phyloP scores from a whole-genome alignment of 1,284 basidiomycete genomes.

The Cutaneotrichosporon sp. region DNA sequence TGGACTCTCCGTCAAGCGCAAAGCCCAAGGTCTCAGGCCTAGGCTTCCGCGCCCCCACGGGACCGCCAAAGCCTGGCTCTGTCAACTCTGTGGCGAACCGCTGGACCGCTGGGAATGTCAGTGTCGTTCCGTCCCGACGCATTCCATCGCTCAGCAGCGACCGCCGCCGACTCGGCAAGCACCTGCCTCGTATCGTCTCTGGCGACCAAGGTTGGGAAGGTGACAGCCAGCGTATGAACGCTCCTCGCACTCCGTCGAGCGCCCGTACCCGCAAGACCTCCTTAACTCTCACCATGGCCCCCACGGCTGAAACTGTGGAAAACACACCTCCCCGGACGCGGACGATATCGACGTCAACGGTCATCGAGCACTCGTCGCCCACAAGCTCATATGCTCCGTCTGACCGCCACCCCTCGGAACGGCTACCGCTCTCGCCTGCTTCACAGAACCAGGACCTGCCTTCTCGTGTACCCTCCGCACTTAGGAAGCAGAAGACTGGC shows the following conservation, averaged over 20 bases:
- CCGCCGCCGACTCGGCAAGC: conserved; percentile 43
- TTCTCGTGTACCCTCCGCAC: not conserved
- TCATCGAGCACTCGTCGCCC: conserved; percentile 4
- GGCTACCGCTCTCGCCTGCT: not conserved
- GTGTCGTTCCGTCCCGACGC: conserved; percentile 8
- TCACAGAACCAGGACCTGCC: not conserved
- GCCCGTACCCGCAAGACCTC: conserved; percentile 23
- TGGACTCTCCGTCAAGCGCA: not conserved
- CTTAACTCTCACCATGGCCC: conserved; percentile 19
- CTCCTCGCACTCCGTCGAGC: conserved; percentile 6
- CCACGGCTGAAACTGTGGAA: conserved; percentile 9
- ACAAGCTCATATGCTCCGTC: not conserved
- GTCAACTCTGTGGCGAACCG: conserved; percentile 18
- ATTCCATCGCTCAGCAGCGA: conserved; percentile 25
- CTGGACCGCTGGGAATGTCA: conserved; percentile 5
- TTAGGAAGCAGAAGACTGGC: not conserved
- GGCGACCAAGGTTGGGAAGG: conserved; percentile 45
- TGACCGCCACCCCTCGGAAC: conserved; percentile 1
- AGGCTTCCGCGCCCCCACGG: conserved; percentile 16
- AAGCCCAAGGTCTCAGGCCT: conserved; percentile 15
- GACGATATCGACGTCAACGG: not conserved
- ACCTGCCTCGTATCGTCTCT: conserved; percentile 48
- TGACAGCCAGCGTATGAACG: conserved; percentile 14
- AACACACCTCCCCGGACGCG: conserved; percentile 12
- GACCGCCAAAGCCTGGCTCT: conserved; percentile 13